A percentile compares a stretch with the other conserved stretches of the same genome.
phyloP scores from a whole-genome alignment of 2,329 filamentous ascomycete genomes.

The Xylaria sp. region DNA sequence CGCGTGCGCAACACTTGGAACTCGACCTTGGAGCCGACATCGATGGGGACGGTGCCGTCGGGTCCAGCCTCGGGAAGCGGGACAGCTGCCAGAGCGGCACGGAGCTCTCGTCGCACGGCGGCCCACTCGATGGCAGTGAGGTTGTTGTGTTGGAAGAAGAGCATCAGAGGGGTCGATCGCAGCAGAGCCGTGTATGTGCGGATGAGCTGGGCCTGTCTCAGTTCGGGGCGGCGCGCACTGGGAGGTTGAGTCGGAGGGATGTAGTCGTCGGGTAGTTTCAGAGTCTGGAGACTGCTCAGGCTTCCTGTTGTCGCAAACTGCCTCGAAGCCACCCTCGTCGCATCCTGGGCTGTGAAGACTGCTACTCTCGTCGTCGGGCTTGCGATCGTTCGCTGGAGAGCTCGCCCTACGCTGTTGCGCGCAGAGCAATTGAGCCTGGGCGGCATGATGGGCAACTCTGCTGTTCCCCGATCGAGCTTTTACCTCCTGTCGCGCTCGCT shows the following conservation, averaged over 20 bases:
- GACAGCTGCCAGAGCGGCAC: slow-evolving; percentile 41
- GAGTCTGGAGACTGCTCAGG: slow-evolving; percentile 18
- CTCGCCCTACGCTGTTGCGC: slow-evolving; percentile 23
- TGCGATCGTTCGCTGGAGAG: slow-evolving; percentile 19
- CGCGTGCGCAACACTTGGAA: slow-evolving; percentile 82
- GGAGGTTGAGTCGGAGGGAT: slow-evolving; percentile 72
- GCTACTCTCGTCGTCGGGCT: slow-evolving; percentile 16
- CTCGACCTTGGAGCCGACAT: slow-evolving; percentile 59
- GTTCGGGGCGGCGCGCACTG: slow-evolving; percentile 78
- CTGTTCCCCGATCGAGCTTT: background rate
- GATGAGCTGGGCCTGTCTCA: slow-evolving; percentile 82
- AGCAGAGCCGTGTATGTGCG: slow-evolving; percentile 84
- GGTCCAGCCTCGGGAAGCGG: slow-evolving; percentile 29
- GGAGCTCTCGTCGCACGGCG: slow-evolving; percentile 64
- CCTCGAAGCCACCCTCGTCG: slow-evolving; percentile 18
- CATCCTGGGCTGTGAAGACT: slow-evolving; percentile 16
- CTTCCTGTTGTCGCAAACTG: slow-evolving; percentile 26
- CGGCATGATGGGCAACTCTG: slow-evolving; percentile 22
- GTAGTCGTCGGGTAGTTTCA: slow-evolving; percentile 43
- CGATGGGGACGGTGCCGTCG: slow-evolving; percentile 38
- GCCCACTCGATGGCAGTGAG: slow-evolving; percentile 69
- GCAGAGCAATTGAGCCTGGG: slow-evolving; percentile 25
- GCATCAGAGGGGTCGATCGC: slow-evolving; percentile 75
- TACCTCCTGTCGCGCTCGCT: background rate
- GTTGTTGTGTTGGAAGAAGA: slow-evolving; percentile 73